Base-by-base conservation (phyloP, 139 green algal species). In the Micromonas pusilla region DNA sequence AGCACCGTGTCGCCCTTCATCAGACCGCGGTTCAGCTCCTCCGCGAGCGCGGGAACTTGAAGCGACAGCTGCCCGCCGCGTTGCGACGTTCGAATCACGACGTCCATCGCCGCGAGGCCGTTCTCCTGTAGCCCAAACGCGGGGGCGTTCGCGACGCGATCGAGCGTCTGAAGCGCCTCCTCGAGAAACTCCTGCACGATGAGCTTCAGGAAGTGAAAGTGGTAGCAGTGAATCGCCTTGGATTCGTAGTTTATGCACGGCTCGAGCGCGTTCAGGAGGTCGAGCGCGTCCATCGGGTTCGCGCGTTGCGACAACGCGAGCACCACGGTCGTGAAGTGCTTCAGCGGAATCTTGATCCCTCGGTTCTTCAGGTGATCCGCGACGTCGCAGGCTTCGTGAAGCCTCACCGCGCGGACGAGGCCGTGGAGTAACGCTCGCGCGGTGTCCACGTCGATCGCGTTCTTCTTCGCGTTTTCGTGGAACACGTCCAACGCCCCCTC, bases 51-150 rank as follows among this genome's bases (percentile, higher is more conserved):
- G 16, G 66, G 66, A 73, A 73, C 52, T 21, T 33, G 45, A 16
- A 73, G 37, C n/a, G 20, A 33, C 34, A 73, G 30, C 33, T 73
- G 66, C 19, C 66, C 66, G 23, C 20, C 20, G 16, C 52, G 45
- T n/a, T 36, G 66, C 66, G 37, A 54, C 19, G 66, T 23, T 23
- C 52, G 20, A 9, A 73, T 54, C 1, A 39, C 20, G 20, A 73
- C 32, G 66, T 73, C 66, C 66, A 73, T 73, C 30, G 66, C 66
- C 16, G 66, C 66, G 2, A 73, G 32, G 20, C 66, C 66, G 32
- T n/a, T 73, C 33, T 73, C 66, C 37, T 73, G 66, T 25, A 73
- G 37, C 20, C 66, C 66, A 73, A 73, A 73, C 66, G 66, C 66
- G 30, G 66, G 66, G 20, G 66, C 66, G 5, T 73, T 73, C 1